These are phyloP conservation scores for Pulveroboletus frians DNA, from an alignment of 768 basidiomycete genomes.

Conservation along the genomic window DNA sequence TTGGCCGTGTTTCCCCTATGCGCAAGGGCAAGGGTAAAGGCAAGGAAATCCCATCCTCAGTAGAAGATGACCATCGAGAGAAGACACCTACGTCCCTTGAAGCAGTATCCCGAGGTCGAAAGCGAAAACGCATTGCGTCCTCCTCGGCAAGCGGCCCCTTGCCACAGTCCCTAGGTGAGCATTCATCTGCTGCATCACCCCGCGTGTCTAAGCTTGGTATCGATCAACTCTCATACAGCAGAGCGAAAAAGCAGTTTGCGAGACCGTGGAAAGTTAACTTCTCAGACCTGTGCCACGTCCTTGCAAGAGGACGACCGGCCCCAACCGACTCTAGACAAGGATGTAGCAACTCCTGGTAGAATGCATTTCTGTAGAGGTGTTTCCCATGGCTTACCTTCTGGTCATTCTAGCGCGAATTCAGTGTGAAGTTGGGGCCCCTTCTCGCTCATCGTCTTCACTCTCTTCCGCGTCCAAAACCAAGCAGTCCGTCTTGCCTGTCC, in stretches of 20 bases:
- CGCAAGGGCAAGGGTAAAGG: conserved; percentile 18
- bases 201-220: conserved; percentile 5
- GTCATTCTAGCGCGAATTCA: conserved; percentile 9
- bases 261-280: neutral
- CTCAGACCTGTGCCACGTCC: conserved; percentile 2
- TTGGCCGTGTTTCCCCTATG: neutral
- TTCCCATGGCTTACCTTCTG: conserved; percentile 5
- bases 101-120: conserved; percentile 9
- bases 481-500: neutral
- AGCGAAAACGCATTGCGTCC: conserved; percentile 24
- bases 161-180: conserved; percentile 19
- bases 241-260: conserved; percentile 6
- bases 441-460: conserved; percentile 6
- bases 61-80: conserved; percentile 2
- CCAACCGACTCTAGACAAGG: neutral
- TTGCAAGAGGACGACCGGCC: conserved; percentile 2
- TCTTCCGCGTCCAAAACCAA: conserved; percentile 8
- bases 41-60: conserved; percentile 8
- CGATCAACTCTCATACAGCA: conserved; percentile 4
- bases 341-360: conserved; percentile 13
- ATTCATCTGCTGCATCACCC: conserved; percentile 6
- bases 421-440: conserved; percentile 4
- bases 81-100: conserved; percentile 12
- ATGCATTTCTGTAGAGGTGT: neutral
- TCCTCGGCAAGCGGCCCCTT: conserved; percentile 9